Evolutionary conservation across 306 rosid genomes (phyloP).

Genomic region (Cucumis cinereus): DNA sequence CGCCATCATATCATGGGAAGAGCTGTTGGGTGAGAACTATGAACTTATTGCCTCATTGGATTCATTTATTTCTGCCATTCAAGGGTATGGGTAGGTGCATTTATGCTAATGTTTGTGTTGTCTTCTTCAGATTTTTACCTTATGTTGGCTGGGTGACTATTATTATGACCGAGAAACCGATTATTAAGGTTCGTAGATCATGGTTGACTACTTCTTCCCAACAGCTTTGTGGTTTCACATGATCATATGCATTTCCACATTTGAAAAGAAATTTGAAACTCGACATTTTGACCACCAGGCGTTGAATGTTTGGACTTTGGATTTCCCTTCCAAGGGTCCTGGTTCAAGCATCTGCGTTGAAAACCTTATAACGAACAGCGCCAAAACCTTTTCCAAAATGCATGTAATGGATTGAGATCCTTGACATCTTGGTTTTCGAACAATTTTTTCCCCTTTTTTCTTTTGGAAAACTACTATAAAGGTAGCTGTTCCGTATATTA

Average conservation of each 20-base stretch:
- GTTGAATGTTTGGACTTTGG: neutral
- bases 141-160: constrained; percentile 95
- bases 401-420: neutral
- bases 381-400: neutral
- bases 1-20: constrained; percentile 92
- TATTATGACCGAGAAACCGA: constrained; percentile 84
- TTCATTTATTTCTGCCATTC: neutral
- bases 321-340: neutral
- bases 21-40: constrained; percentile 65
- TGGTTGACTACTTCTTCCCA: neutral
- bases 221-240: neutral
- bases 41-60: neutral
- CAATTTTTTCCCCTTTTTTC: too few relatives aligned
- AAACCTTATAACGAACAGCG: neutral
- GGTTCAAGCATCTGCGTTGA: neutral
- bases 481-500: too few relatives aligned
- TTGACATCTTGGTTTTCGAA: neutral
- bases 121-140: constrained; percentile 63
- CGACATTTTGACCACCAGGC: neutral
- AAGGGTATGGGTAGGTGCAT: neutral
- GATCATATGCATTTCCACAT: neutral
- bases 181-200: constrained; percentile 52
- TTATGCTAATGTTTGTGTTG: neutral
- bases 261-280: neutral
- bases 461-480: neutral